phyloP scores from a whole-genome alignment of 495 filamentous ascomycete genomes.

The Xylaria castorea region DNA sequence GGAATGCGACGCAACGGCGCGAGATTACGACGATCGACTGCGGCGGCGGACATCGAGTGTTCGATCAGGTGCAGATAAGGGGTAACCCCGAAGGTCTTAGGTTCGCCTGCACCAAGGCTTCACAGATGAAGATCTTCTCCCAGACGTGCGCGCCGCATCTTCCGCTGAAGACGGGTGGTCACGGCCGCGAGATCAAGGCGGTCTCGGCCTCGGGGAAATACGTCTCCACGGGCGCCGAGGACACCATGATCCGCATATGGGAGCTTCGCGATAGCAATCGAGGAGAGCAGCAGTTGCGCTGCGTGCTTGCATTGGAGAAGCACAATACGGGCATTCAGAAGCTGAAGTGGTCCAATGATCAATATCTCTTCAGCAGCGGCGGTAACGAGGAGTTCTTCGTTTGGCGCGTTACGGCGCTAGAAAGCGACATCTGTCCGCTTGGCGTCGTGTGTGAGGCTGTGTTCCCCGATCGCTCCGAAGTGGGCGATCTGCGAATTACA shows the following conservation, averaged over 20 bases:
- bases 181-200: slow-evolving; percentile 89
- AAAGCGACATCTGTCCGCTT: slow-evolving; percentile 54
- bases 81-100: slow-evolving; percentile 42
- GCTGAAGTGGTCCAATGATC: slow-evolving; percentile 73
- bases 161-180: slow-evolving; percentile 69
- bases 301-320: slow-evolving; percentile 67
- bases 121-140: slow-evolving; percentile 57
- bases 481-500: slow-evolving; percentile 78
- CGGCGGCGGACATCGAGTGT: slow-evolving; percentile 81
- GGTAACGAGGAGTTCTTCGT: slow-evolving; percentile 89
- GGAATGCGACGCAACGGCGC: slow-evolving; percentile 70
- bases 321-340: slow-evolving; percentile 87
- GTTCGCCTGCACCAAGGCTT: slow-evolving; percentile 64
- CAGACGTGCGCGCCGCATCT: slow-evolving; percentile 56
- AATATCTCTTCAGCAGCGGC: slow-evolving; percentile 80
- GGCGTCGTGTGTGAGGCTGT: slow-evolving; percentile 67
- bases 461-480: slow-evolving; percentile 63
- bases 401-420: slow-evolving; percentile 70
- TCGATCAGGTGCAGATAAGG: slow-evolving; percentile 61
- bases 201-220: slow-evolving; percentile 51
- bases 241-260: slow-evolving; percentile 82
- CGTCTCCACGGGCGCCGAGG: slow-evolving; percentile 87
- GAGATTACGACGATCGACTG: slow-evolving; percentile 76
- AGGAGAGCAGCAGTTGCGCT: slow-evolving; percentile 47
- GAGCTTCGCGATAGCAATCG: slow-evolving; percentile 29